These are phyloP conservation scores for Penicillium steckii DNA, from an alignment of 495 filamentous ascomycete species.

Conservation along the genomic window DNA sequence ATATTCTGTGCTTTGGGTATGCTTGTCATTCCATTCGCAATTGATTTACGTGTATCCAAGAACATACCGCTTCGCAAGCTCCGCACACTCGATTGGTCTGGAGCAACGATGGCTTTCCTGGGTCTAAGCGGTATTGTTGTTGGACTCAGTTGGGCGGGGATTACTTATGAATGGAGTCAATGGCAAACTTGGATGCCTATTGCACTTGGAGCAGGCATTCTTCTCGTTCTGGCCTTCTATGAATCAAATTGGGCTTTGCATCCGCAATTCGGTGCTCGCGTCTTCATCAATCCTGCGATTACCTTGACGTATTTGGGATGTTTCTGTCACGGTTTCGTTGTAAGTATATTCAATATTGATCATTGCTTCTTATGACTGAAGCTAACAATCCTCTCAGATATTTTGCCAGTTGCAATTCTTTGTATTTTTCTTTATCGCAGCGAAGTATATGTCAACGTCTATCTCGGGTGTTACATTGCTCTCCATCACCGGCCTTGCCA, in stretches of 20 bases:
- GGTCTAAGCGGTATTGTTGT: conserved; percentile 29
- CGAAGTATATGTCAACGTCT: conserved; percentile 53
- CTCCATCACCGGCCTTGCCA: conserved; percentile 38
- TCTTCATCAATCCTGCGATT: conserved; percentile 45
- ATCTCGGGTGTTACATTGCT: conserved; percentile 60
- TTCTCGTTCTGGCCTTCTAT: conserved; percentile 47
- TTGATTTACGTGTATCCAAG: conserved; percentile 30
- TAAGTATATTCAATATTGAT: conserved; percentile 23
- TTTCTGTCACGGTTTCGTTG: conserved; percentile 53
- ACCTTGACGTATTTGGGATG: conserved; percentile 44
- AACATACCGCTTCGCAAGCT: conserved; percentile 26
- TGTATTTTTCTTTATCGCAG: conserved; percentile 62
- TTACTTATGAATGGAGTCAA: conserved; percentile 28
- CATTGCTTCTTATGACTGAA: not conserved
- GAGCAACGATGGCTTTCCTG: conserved; percentile 31
- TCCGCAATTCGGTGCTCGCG: conserved; percentile 51
- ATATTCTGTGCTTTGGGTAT: conserved; percentile 37
- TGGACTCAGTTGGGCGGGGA: conserved; percentile 39
- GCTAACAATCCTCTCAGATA: conserved; percentile 26
- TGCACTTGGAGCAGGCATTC: conserved; percentile 44
- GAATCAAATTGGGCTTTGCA: conserved; percentile 43
- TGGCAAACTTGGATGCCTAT: conserved; percentile 53
- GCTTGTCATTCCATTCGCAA: conserved; percentile 34
- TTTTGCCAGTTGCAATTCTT: conserved; percentile 57
- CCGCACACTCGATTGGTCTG: conserved; percentile 37